Evolutionary conservation across 228 moss, liverwort and hornwort species (phyloP), one percentile per base, ranked within the genome.

Genomic region (Sphagnum fallax): DNA sequence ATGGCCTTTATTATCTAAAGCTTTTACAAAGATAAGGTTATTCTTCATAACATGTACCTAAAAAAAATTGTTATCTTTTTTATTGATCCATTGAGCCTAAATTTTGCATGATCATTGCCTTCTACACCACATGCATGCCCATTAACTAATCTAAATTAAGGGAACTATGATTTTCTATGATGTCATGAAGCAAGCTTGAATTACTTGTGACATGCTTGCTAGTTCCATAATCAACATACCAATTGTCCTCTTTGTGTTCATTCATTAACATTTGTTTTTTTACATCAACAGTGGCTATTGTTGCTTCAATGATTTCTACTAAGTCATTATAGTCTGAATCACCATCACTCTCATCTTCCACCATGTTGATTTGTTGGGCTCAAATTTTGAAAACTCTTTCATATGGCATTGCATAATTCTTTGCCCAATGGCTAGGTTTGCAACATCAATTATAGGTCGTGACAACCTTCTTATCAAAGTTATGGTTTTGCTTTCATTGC

Each of bases 51-150:
- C 62, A 62, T 10, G 62, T n/a, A 62, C 62, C 1, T 18, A 62
- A 4, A 62, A n/a, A 62, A 62, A 1, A 62, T 6, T 62, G 62
- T 10, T 8, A 62, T 62, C 62, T 62, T 62, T 0, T 62, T 62
- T 62, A 62, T 62, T 62, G 62, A 62, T 62, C 62, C 18, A 62
- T 62, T 62, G 62, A 62, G 18, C 18, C 62, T 62, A 8, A 62
- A 0, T 62, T 62, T 62, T 8, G 62, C 15, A 0, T 62, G 62
- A 62, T n/a, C 62, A 6, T 62, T 62, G 6, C 62, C 18, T 62
- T 18, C 11, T 10, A 62, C 62, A 62, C 15, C 15, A 62, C 4
- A 3, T 2, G 62, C 62, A 62, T 62, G 62, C 62, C 62, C 3
- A 62, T 15, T n/a, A n/a, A 15, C 18, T 62, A n/a, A 62, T n/a